phyloP scores from a whole-genome alignment of 208 protist species.

The Trichomonas gallinae region DNA sequence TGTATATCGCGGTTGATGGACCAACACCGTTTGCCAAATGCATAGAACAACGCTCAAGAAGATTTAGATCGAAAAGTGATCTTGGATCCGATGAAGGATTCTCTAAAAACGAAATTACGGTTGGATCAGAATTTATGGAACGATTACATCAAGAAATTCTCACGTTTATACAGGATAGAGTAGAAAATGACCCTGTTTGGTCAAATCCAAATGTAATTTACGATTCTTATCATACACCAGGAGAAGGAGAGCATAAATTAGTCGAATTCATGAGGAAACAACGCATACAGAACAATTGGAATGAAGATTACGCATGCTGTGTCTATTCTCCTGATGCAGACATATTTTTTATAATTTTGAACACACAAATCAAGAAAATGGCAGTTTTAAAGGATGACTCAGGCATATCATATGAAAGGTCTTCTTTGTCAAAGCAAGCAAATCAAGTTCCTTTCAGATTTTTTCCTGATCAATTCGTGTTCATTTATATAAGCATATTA shows the following conservation, averaged over 20 bases:
- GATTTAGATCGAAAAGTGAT: not conserved
- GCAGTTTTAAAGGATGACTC: not conserved
- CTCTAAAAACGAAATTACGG: not conserved
- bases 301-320: not conserved
- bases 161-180: not conserved
- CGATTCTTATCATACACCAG: not conserved
- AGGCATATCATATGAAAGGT: not conserved
- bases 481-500: not conserved
- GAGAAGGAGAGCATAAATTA: constrained; percentile 17
- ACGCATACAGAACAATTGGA: not conserved
- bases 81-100: not conserved
- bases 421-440: not conserved
- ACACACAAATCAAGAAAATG: not conserved
- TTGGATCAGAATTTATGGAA: constrained; percentile 10
- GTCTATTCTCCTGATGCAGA: not conserved
- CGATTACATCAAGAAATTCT: not conserved
- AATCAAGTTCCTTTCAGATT: not conserved
- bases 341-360: not conserved
- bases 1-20: not conserved
- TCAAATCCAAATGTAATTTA: not conserved
- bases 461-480: not conserved
- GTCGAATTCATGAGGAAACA: not conserved
- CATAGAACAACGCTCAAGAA: not conserved
- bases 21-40: not conserved
- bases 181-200: not conserved